These are phyloP conservation scores for Taxillus chinensis DNA, from an alignment of 164 flowering plant genomes.

Conservation along the genomic window DNA sequence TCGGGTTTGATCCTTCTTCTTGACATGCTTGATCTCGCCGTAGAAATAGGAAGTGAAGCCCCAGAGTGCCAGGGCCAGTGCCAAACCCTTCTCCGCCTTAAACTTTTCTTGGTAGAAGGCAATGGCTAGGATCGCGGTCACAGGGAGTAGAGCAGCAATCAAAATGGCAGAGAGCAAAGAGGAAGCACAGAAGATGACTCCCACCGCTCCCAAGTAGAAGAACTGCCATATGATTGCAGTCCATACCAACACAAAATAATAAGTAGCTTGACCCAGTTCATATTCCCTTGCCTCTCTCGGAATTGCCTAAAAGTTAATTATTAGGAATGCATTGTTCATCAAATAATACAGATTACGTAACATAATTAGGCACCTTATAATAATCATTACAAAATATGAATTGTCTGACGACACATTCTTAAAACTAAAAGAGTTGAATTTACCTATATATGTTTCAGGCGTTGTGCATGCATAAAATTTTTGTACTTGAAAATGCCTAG, in stretches of 20 bases:
- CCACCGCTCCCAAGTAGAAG: slow-evolving; percentile 42
- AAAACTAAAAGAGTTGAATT: too few relatives aligned
- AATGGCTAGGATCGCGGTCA: slow-evolving; percentile 40
- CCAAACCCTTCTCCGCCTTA: slow-evolving; percentile 40
- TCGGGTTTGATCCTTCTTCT: slow-evolving; percentile 11
- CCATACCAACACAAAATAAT: slow-evolving; percentile 30
- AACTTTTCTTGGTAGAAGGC: slow-evolving; percentile 38
- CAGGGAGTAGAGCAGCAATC: slow-evolving; percentile 33
- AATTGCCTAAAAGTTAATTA: slow-evolving; percentile 24
- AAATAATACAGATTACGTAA: too few relatives aligned
- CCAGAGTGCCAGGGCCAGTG: slow-evolving; percentile 54
- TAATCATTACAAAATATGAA: too few relatives aligned
- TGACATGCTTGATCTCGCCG: slow-evolving; percentile 31
- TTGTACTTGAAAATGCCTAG: too few relatives aligned
- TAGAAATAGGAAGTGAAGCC: slow-evolving; percentile 56
- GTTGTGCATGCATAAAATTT: too few relatives aligned
- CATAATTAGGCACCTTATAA: too few relatives aligned
- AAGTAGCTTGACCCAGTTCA: slow-evolving; percentile 33
- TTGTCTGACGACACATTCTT: too few relatives aligned
- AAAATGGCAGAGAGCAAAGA: slow-evolving; percentile 42
- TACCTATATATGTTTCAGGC: too few relatives aligned
- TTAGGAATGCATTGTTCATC: too few relatives aligned
- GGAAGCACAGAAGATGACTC: slow-evolving; percentile 41
- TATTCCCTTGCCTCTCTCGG: slow-evolving; percentile 40
- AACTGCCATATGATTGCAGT: slow-evolving; percentile 37